Evolutionary conservation across 306 rosid species (phyloP).

Genomic region (Aeschynomene evenia): DNA sequence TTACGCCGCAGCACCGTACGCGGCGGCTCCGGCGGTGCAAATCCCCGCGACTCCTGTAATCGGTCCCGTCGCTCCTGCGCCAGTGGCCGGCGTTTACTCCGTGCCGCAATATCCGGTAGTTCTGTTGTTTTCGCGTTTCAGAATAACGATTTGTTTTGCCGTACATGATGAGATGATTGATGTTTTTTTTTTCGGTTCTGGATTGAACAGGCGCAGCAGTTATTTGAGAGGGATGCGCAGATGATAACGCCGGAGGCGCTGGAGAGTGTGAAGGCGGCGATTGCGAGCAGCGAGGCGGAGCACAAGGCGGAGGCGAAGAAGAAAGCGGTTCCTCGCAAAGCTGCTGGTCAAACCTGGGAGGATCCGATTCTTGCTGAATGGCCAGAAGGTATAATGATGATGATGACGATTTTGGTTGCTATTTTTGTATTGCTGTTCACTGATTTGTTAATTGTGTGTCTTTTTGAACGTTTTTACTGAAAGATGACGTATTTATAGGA

Average conservation of each 20-base stretch:
- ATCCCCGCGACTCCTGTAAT: conserved; percentile 36
- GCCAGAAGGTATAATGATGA: conserved; percentile 73
- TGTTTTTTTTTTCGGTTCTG: not conserved
- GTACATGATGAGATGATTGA: not conserved
- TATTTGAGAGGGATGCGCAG: conserved; percentile 93
- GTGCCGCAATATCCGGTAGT: conserved; percentile 69
- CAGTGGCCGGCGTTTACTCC: conserved; percentile 46
- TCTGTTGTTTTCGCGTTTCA: not conserved
- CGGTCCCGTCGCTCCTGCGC: conserved; percentile 47
- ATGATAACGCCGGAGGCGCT: conserved; percentile 90
- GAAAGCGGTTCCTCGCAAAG: conserved; percentile 96
- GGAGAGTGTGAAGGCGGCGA: conserved; percentile 91
- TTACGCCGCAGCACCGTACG: conserved; percentile 58
- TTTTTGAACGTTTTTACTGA: too few species aligned
- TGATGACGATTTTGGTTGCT: not conserved
- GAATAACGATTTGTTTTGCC: not conserved
- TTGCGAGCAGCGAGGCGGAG: conserved; percentile 86
- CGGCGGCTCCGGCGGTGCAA: conserved; percentile 35
- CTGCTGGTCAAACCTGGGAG: conserved; percentile 96
- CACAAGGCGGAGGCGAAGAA: conserved; percentile 75
- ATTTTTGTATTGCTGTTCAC: not conserved
- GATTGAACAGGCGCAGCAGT: conserved; percentile 75
- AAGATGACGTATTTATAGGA: too few species aligned
- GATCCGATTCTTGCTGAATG: conserved; percentile 93
- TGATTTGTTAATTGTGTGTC: not conserved